Evolutionary conservation across 148 eudicot species (phyloP).

Genomic region (Mesembryanthemum crystallinum): DNA sequence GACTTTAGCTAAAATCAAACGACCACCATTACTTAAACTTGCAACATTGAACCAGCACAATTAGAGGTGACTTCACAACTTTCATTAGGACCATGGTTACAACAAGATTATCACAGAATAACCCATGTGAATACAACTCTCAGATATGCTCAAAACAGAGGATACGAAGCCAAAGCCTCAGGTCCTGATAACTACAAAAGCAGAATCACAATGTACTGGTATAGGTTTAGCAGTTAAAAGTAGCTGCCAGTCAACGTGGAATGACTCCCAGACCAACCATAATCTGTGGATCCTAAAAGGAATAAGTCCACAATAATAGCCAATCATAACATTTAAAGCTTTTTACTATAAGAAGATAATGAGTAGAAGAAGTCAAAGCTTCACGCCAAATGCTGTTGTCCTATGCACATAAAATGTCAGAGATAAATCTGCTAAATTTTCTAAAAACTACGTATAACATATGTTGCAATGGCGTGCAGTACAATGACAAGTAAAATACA

Average conservation of each 20-base stretch:
- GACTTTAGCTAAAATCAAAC: not conserved
- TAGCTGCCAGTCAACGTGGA: no score
- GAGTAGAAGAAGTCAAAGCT: not conserved
- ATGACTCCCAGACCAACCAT: no score
- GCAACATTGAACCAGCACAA: not conserved
- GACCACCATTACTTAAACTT: not conserved
- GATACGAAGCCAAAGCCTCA: not conserved
- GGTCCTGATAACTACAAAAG: not conserved
- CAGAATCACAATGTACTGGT: not conserved
- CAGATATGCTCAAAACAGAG: not conserved
- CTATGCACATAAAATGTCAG: not conserved
- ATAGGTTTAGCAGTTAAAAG: no score
- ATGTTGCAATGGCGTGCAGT: not conserved
- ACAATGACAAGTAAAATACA: not conserved
- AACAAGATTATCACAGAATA: not conserved
- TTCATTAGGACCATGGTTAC: not conserved
- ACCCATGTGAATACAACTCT: not conserved
- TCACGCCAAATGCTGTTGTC: not conserved
- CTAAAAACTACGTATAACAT: not conserved
- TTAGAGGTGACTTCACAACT: not conserved
- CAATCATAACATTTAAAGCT: no score
- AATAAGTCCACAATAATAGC: no score
- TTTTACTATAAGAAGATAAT: not conserved
- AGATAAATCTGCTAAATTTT: not conserved
- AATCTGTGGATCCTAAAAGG: no score